phyloP scores from a whole-genome alignment of 2,329 filamentous ascomycete species.

The Coleophoma eucalyptorum region DNA sequence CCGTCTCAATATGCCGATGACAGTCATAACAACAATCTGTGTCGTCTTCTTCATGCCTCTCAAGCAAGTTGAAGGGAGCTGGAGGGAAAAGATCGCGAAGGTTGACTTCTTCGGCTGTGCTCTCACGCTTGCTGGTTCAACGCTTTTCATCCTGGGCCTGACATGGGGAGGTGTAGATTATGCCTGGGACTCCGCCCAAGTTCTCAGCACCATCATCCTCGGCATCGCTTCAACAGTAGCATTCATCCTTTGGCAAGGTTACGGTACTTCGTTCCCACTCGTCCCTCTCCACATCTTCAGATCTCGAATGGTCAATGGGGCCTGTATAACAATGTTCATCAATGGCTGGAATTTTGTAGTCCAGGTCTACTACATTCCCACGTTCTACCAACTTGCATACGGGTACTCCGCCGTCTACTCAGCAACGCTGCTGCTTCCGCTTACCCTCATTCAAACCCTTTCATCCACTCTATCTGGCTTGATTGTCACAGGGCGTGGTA shows the following conservation, averaged over 20 bases:
- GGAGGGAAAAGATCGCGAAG: conserved; percentile 41
- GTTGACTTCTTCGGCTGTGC: conserved; percentile 13
- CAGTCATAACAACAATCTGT: conserved; percentile 38
- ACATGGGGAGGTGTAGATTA: conserved; percentile 56
- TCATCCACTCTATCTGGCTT: conserved; percentile 48
- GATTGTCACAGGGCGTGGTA: conserved; percentile 46
- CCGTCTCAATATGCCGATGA: conserved; percentile 46
- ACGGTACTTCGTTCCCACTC: conserved; percentile 1
- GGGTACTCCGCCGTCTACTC: conserved; percentile 38
- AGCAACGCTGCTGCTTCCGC: conserved; percentile 37
- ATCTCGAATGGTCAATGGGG: conserved; percentile 47
- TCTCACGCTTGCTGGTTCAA: conserved; percentile 41
- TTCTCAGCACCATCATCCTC: conserved; percentile 46
- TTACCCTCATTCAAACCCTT: conserved; percentile 39
- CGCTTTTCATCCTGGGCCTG: conserved; percentile 38
- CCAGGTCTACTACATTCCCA: conserved; percentile 44
- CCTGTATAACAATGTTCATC: conserved; percentile 52
- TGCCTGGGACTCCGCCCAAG: conserved; percentile 47
- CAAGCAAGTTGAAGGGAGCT: conserved; percentile 48
- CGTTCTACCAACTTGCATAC: conserved; percentile 37
- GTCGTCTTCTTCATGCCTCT: conserved; percentile 54
- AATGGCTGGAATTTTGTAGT: conserved; percentile 57
- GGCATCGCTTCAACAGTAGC: conserved; percentile 27
- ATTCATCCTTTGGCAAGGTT: conserved; percentile 4
- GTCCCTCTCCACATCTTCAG: conserved; percentile 44